These are phyloP conservation scores for Lycium ferocissimum DNA, from an alignment of 257 asterid species.

Conservation along the genomic window DNA sequence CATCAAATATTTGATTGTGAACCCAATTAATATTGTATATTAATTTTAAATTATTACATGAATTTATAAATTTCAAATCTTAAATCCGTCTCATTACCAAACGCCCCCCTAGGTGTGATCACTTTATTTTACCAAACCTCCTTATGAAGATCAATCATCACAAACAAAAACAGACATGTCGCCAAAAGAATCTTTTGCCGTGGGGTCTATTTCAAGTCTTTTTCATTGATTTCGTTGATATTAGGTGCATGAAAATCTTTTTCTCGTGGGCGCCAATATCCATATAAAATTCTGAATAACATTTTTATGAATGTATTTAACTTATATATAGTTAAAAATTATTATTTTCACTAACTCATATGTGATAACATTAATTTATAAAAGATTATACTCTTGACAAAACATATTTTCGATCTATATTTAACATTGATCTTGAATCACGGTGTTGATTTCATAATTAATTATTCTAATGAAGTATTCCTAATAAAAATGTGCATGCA, in stretches of 20 bases:
- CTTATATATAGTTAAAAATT: neutral
- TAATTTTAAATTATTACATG: too few relatives aligned
- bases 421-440: neutral
- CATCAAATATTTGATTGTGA: too few relatives aligned
- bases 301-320: neutral
- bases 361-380: neutral
- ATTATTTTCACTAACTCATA: neutral
- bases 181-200: neutral
- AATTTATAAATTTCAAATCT: too few relatives aligned
- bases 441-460: neutral
- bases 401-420: neutral
- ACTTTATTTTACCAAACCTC: slow-evolving; percentile 6
- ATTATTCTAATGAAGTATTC: neutral
- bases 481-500: neutral
- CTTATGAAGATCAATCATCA: neutral
- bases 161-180: neutral
- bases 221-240: neutral
- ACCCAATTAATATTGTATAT: too few relatives aligned
- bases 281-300: neutral
- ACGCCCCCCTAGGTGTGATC: neutral
- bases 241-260: neutral
- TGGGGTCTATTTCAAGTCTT: neutral
- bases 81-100: neutral
- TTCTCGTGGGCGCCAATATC: neutral
- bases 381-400: neutral